Base-by-base conservation (phyloP, 306 rosid genomes). In the Trifolium fragiferum region DNA sequence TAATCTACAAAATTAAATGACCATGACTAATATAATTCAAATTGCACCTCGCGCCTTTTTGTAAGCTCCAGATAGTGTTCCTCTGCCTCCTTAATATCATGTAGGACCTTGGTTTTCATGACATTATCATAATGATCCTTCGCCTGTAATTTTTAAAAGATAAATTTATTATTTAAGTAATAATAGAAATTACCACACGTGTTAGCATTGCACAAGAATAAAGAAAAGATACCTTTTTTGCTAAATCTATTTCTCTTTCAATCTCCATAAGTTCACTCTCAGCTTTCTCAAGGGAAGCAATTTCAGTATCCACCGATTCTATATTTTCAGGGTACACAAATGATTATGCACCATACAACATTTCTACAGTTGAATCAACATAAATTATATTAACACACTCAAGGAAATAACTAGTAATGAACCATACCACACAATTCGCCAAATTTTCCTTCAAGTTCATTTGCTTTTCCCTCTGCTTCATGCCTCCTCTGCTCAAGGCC, bases 241-340 rank as follows among this genome's bases (percentile, higher is more conserved):
- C 89, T 41, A 83, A 79, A 53, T 19, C 83, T 49, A 82, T 55
- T 63, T 83, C 80, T 77, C 66, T 76, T 77, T 93, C 98, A 77
- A 87, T 83, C 72, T 81, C 72, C 74, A 87, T 40, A 66, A 89
- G 81, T 70, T 87, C 92, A 69, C 43, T 37, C 81, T 90, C 98
- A 50, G 94, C 92, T 77, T 77, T 72, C 77, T 86, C 92, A 75
- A 78, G 64, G 70, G 91, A 90, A 78, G 82, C 86, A 76, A 91
- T 72, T 19, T 93, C 94, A 32, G 81, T 90, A 66, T 83, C 83
- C 2, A 87, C 83, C 5, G 93, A 89, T 78, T 87, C 98, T 91
- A 77, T 69, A 68, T 40, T 65, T 47, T 87, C 40, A 67, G 77
- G 53, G 77, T 4, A 40, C 13, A 32, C 70, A 81, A 35, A 27